phyloP scores from a whole-genome alignment of 257 asterid genomes.

The Craterostigma plantagineum region DNA sequence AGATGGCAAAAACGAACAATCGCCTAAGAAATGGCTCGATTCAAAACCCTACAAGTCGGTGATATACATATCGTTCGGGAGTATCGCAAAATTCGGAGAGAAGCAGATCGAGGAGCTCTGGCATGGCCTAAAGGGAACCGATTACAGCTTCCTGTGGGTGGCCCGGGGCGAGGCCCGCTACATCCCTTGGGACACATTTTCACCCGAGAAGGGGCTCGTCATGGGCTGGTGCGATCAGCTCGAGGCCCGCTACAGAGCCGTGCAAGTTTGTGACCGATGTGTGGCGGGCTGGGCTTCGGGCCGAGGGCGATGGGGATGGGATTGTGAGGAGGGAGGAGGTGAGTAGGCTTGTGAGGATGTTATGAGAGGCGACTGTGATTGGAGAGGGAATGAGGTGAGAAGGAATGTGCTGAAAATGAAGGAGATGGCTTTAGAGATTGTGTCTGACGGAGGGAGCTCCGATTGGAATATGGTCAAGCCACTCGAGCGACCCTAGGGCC shows the following conservation, averaged over 20 bases:
- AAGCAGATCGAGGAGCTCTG: neutral
- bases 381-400: constrained; percentile 9
- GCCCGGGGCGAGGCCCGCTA: neutral
- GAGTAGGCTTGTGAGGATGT: constrained; percentile 5
- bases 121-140: neutral
- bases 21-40: constrained; percentile 3
- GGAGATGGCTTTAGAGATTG: too few species aligned
- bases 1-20: too few species aligned
- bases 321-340: constrained; percentile 17
- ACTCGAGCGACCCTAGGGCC: too few species aligned
- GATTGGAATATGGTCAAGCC: too few species aligned
- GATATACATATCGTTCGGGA: constrained; percentile 1
- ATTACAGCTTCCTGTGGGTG: neutral
- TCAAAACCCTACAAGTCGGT: neutral
- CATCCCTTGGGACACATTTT: neutral
- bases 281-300: constrained; percentile 26
- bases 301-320: constrained; percentile 12
- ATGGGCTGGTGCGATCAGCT: constrained; percentile 16
- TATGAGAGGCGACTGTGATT: constrained; percentile 17
- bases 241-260: constrained; percentile 12
- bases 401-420: neutral
- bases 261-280: constrained; percentile 17
- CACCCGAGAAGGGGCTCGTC: constrained; percentile 4
- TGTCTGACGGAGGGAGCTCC: too few species aligned
- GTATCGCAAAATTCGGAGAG: neutral